phyloP scores from a whole-genome alignment of 768 basidiomycete species.

The Crassisporium funariophilum region DNA sequence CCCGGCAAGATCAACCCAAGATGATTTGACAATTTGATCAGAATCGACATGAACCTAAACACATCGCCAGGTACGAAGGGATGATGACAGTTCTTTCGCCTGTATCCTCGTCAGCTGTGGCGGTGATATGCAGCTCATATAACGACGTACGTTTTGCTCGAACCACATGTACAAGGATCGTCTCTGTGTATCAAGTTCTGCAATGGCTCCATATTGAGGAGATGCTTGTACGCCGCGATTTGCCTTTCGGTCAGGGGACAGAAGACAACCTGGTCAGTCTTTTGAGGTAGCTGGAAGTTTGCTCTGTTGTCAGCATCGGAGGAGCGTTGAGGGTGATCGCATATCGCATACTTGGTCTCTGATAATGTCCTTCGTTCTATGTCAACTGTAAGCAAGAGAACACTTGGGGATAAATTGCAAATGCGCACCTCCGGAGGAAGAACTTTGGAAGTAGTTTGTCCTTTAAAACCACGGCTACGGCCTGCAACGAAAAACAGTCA shows the following conservation, averaged over 20 bases:
- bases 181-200: slow-evolving; percentile 74
- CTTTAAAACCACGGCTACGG: slow-evolving; percentile 61
- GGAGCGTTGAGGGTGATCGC: not conserved
- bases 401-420: not conserved
- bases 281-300: slow-evolving; percentile 81
- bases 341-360: slow-evolving; percentile 54
- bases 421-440: slow-evolving; percentile 73
- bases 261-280: slow-evolving; percentile 90
- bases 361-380: slow-evolving; percentile 77
- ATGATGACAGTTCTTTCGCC: slow-evolving; percentile 46
- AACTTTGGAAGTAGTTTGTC: slow-evolving; percentile 76
- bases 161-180: slow-evolving; percentile 73
- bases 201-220: slow-evolving; percentile 65
- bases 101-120: slow-evolving; percentile 24
- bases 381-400: slow-evolving; percentile 12
- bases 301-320: too few species aligned
- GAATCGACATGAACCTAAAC: slow-evolving; percentile 77
- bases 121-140: not conserved
- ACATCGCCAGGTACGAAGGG: slow-evolving; percentile 60
- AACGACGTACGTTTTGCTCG: slow-evolving; percentile 46
- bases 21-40: slow-evolving; percentile 90
- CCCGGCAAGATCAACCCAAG: slow-evolving; percentile 84
- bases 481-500: not conserved
- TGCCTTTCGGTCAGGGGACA: slow-evolving; percentile 83
- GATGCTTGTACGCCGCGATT: slow-evolving; percentile 68